Base-by-base conservation (phyloP, 768 basidiomycete species). In the Boletus reticuloceps region DNA sequence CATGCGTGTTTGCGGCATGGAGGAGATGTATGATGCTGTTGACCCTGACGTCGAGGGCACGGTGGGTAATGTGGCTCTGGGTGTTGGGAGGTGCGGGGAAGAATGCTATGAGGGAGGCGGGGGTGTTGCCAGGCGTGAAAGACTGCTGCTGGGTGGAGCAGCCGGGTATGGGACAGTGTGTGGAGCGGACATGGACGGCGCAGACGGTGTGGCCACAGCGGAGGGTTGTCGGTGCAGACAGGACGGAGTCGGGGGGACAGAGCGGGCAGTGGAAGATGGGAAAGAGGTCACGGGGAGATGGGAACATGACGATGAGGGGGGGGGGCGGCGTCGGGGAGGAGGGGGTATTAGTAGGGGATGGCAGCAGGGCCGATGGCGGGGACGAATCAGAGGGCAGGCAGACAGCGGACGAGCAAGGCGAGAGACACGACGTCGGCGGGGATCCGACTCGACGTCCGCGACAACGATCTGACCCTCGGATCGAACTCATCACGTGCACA, bases 161-260 rank as follows among this genome's bases (percentile, higher is more conserved):
- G 31, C 62, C 57, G 25, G 74, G 69, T 50, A 77, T 56, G 53
- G 75, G 73, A 60, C 78, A 74, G 37, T 34, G 51, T 22, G 67
- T 2, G 8, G 60, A 60, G 58, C 55, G 67, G 52, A 78, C 61
- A 65, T 91, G 89, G n/a, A 22, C 43, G 0, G 82, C 69, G 63
- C 93, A 97, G 58, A 95, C 58, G 20, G 92, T 79, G 67, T 97
- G 94, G 50, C 94, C 94, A 65, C 94, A 97, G 62, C 76, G 80
- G 39, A 96, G 84, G 10, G 77, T 81, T 36, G 80, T 73, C 3
- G 86, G 85, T 5, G 73, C 65, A 22, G 62, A 54, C 22, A 85
- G 74, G 51, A 72, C 52, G 22, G 68, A 39, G 1, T 68, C 56
- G 8, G 70, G 65, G 1, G 63, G 50, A 61, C 89, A 89, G 69